Percentiles rank a stretch among this genome's conserved stretches.
phyloP scores from a whole-genome alignment of 1,284 basidiomycete species.

The Fistulina hepatica region DNA sequence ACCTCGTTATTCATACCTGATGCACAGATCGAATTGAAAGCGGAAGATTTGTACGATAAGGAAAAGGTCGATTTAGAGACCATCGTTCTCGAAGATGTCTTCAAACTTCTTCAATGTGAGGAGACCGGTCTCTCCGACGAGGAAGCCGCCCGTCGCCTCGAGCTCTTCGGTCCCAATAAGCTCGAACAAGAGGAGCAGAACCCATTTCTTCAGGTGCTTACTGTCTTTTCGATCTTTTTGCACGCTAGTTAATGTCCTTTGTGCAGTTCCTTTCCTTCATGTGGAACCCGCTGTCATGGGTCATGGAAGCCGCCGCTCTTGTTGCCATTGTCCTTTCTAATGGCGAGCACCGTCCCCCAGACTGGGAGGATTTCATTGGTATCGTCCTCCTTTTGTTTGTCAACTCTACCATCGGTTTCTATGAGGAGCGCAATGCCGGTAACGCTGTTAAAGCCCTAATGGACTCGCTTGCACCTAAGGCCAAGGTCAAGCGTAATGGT shows the following conservation, averaged over 20 bases:
- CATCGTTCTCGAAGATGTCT: constrained; percentile 93
- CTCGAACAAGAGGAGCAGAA: constrained; percentile 88
- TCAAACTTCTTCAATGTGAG: constrained; percentile 86
- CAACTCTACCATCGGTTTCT: constrained; percentile 97
- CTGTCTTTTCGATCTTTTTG: neutral
- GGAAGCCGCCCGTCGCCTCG: constrained; percentile 81
- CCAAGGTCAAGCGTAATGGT: constrained; percentile 78
- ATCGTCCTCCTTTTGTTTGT: constrained; percentile 86
- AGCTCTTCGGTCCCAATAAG: constrained; percentile 94
- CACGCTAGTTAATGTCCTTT: constrained; percentile 3
- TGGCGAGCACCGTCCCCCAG: constrained; percentile 76
- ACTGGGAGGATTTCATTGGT: constrained; percentile 96
- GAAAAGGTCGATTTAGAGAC: constrained; percentile 99
- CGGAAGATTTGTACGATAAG: constrained; percentile 94
- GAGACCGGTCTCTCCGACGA: constrained; percentile 69
- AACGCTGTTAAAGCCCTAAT: constrained; percentile 98
- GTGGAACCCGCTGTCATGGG: constrained; percentile 98
- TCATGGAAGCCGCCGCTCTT: constrained; percentile 95
- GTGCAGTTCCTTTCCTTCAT: constrained; percentile 86
- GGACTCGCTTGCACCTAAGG: constrained; percentile 95
- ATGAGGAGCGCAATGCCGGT: constrained; percentile 94
- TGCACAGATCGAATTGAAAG: constrained; percentile 73
- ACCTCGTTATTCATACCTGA: constrained; percentile 10
- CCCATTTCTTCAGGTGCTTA: constrained; percentile 63
- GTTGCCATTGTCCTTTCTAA: constrained; percentile 96